These are phyloP conservation scores for Alternaria rosae DNA, from an alignment of 2,329 filamentous ascomycete genomes.

Conservation along the genomic window DNA sequence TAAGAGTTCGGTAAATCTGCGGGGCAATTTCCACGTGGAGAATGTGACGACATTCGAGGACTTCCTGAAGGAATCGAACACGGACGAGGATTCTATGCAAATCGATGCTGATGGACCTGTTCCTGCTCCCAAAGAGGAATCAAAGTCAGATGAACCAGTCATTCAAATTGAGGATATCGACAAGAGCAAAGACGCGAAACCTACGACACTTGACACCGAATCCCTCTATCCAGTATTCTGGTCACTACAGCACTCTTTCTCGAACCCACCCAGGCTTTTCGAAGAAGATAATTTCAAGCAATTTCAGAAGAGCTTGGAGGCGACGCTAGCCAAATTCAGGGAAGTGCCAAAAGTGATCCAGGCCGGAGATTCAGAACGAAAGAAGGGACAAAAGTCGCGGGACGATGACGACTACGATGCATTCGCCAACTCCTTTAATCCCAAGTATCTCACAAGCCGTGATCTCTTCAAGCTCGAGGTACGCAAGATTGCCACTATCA, in stretches of 20 bases:
- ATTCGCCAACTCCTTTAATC: conserved; percentile 81
- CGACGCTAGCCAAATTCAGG: conserved; percentile 78
- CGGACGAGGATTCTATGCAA: conserved; percentile 67
- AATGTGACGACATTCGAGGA: conserved; percentile 89
- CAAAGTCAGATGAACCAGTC: conserved; percentile 46
- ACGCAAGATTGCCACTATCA: conserved; percentile 39
- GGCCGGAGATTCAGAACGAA: conserved; percentile 71
- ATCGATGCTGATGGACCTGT: conserved; percentile 61
- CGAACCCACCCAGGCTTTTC: conserved; percentile 85
- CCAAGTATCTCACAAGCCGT: conserved; percentile 96
- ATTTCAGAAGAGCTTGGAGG: conserved; percentile 69
- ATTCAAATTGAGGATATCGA: conserved; percentile 55
- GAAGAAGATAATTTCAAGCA: conserved; percentile 69
- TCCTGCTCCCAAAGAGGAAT: conserved; percentile 38
- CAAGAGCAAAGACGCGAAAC: conserved; percentile 57
- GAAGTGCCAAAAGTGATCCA: conserved; percentile 72
- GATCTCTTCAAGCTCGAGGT: conserved; percentile 96
- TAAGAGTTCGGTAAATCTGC: conserved; percentile 94
- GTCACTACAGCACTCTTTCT: conserved; percentile 91
- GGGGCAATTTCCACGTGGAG: conserved; percentile 94
- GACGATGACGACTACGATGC: conserved; percentile 68
- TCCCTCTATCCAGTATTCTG: conserved; percentile 90
- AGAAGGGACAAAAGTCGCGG: conserved; percentile 65
- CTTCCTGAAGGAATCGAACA: conserved; percentile 48
- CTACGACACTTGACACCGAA: conserved; percentile 66